Evolutionary conservation across 1,284 basidiomycete species (phyloP).

Genomic region (Rhodotorula sp.): DNA sequence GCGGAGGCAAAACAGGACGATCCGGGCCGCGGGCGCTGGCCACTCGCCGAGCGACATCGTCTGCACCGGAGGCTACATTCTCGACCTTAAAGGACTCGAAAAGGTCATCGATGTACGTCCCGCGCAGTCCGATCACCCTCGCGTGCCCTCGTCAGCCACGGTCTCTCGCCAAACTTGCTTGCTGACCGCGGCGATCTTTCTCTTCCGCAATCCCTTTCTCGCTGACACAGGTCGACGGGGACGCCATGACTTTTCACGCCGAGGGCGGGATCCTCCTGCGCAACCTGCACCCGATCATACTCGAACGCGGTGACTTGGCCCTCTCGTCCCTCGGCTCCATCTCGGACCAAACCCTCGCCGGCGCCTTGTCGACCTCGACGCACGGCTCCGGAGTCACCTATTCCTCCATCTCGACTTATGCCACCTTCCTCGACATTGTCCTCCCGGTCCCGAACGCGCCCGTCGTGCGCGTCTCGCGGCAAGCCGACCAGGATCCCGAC

Average conservation of each 20-base stretch:
- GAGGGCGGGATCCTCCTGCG: slow-evolving; percentile 77
- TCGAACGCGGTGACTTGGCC: slow-evolving; percentile 65
- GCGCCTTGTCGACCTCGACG: slow-evolving; percentile 88
- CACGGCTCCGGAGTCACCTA: slow-evolving; percentile 84
- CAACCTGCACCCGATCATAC: slow-evolving; percentile 56
- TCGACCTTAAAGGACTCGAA: slow-evolving; percentile 70
- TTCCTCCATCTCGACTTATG: slow-evolving; percentile 79
- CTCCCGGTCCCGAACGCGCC: slow-evolving; percentile 55
- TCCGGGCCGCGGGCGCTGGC: slow-evolving; percentile 83
- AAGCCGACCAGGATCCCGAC: slow-evolving; percentile 55
- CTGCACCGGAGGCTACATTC: slow-evolving; percentile 69
- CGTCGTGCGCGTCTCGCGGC: slow-evolving; percentile 65
- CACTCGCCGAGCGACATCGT: slow-evolving; percentile 91
- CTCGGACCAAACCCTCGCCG: slow-evolving; percentile 93
- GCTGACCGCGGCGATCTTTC: not conserved
- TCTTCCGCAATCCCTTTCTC: slow-evolving; percentile 30
- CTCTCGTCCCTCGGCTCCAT: slow-evolving; percentile 94
- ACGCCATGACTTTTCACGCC: slow-evolving; percentile 67
- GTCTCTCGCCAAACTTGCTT: slow-evolving; percentile 2
- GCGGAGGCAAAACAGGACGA: slow-evolving; percentile 63
- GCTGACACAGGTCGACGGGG: slow-evolving; percentile 62
- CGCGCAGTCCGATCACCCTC: not conserved
- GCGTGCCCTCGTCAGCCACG: not conserved
- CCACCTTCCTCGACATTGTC: slow-evolving; percentile 71
- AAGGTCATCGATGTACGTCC: slow-evolving; percentile 67